Percentiles rank a stretch among this genome's conserved stretches.
These are phyloP conservation scores for Schizochytrium sp. DNA, from an alignment of 108 stramenopile species.

Conservation along the genomic window DNA sequence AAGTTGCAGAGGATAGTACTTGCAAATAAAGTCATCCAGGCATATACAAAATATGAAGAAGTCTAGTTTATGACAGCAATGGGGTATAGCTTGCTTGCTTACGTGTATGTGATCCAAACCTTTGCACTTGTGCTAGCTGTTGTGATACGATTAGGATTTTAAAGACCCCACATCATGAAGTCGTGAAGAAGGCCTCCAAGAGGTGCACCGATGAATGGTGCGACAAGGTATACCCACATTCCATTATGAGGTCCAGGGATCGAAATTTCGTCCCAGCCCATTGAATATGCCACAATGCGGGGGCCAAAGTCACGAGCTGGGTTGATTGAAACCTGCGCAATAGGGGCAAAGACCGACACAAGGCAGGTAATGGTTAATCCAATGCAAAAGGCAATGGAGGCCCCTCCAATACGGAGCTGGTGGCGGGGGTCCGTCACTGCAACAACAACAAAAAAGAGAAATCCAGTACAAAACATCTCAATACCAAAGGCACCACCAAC, in stretches of 20 bases:
- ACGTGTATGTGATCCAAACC: too few relatives aligned
- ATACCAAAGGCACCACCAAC: slow-evolving; percentile 68
- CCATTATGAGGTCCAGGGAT: slow-evolving; percentile 47
- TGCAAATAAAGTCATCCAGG: too few relatives aligned
- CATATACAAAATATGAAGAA: too few relatives aligned
- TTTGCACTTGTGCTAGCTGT: neutral
- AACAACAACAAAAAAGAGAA: slow-evolving; percentile 77
- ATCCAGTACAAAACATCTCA: slow-evolving; percentile 74
- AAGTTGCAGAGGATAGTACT: too few relatives aligned
- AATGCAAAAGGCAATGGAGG: slow-evolving; percentile 72
- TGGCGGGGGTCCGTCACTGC: slow-evolving; percentile 74
- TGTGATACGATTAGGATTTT: neutral
- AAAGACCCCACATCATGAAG: slow-evolving; percentile 17
- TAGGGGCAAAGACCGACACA: slow-evolving; percentile 74
- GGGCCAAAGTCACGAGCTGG: slow-evolving; percentile 82
- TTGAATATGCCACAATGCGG: slow-evolving; percentile 75
- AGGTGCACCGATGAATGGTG: slow-evolving; percentile 73
- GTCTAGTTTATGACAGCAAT: too few relatives aligned
- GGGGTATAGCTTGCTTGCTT: too few relatives aligned
- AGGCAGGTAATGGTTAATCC: slow-evolving; percentile 75
- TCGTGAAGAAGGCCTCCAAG: slow-evolving; percentile 70
- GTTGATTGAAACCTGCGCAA: slow-evolving; percentile 79
- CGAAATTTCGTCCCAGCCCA: slow-evolving; percentile 72
- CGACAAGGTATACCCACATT: slow-evolving; percentile 78
- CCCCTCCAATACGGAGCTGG: slow-evolving; percentile 64